Evolutionary conservation across 2,329 filamentous ascomycete genomes (phyloP).

Genomic region (Aspergillus proliferans): DNA sequence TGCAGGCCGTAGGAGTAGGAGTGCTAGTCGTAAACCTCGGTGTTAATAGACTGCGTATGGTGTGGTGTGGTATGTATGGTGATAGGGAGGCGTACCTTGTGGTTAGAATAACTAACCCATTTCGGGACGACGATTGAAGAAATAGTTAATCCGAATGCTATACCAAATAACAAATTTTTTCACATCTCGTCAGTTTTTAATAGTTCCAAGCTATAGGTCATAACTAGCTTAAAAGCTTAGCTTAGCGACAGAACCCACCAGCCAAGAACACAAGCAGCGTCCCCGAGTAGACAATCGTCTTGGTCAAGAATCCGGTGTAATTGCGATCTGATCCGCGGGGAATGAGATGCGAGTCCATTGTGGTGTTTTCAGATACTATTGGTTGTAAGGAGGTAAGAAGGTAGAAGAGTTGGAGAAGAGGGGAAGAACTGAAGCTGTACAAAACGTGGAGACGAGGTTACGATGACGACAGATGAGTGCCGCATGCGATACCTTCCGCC

Average conservation of each 20-base stretch:
- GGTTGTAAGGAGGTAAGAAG: not conserved
- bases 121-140: conserved; percentile 42
- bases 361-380: conserved; percentile 3
- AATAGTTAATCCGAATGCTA: conserved; percentile 42
- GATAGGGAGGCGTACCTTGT: conserved; percentile 27
- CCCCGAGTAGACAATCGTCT: conserved; percentile 42
- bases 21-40: conserved; percentile 36
- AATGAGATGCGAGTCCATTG: conserved; percentile 39
- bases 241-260: conserved; percentile 23
- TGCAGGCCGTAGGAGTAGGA: conserved; percentile 72
- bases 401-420: not conserved
- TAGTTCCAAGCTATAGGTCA: not conserved
- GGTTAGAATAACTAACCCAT: conserved; percentile 44
- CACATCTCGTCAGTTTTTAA: not conserved
- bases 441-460: not conserved
- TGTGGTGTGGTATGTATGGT: not conserved
- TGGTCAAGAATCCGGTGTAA: conserved; percentile 44
- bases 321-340: conserved; percentile 38
- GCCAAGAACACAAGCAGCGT: conserved; percentile 41
- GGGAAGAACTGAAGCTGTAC: not conserved
- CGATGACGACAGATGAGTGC: not conserved
- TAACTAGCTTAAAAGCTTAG: not conserved
- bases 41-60: not conserved
- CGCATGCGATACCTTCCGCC: not conserved
- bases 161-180: not conserved